phyloP scores from a whole-genome alignment of 169 alveolate genomes.

The Cryptosporidium meleagridis region DNA sequence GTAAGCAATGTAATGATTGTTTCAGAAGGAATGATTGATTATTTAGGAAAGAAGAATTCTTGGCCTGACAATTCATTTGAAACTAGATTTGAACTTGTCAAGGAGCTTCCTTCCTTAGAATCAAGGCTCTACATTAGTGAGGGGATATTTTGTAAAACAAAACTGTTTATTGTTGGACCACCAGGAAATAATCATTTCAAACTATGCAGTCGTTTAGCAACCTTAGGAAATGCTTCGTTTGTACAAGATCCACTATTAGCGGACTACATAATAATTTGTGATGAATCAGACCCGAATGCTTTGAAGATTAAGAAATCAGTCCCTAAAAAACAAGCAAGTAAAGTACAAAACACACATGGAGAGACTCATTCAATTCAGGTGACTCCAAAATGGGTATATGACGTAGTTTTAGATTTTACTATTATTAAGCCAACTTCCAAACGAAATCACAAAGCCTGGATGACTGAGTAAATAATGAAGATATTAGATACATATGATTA shows the following conservation, averaged over 20 bases:
- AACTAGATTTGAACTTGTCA: slow-evolving; percentile 33
- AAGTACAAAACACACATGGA: slow-evolving; percentile 73
- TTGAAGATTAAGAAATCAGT: slow-evolving; percentile 50
- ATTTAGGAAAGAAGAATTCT: slow-evolving; percentile 15
- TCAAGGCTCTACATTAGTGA: slow-evolving; percentile 64
- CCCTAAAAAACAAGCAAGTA: slow-evolving; percentile 69
- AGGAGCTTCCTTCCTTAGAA: slow-evolving; percentile 46
- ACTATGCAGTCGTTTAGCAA: slow-evolving; percentile 60
- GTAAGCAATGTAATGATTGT: slow-evolving; percentile 72
- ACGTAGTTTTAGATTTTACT: slow-evolving; percentile 49
- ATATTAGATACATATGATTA: background rate
- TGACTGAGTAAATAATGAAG: background rate
- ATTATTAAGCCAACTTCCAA: slow-evolving; percentile 63
- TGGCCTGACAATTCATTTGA: slow-evolving; percentile 73
- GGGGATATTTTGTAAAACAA: slow-evolving; percentile 65
- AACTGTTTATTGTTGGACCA: slow-evolving; percentile 49
- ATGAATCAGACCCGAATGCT: slow-evolving; percentile 39
- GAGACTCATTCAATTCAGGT: slow-evolving; percentile 70
- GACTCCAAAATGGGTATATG: slow-evolving; percentile 71
- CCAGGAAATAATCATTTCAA: slow-evolving; percentile 42
- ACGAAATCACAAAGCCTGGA: slow-evolving; percentile 73
- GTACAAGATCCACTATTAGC: slow-evolving; percentile 57
- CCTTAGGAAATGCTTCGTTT: slow-evolving; percentile 68
- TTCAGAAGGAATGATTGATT: slow-evolving; percentile 57
- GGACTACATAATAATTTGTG: slow-evolving; percentile 66